Evolutionary conservation across 108 stramenopile genomes (phyloP).

Genomic region (Fistulifera pelliculosa): DNA sequence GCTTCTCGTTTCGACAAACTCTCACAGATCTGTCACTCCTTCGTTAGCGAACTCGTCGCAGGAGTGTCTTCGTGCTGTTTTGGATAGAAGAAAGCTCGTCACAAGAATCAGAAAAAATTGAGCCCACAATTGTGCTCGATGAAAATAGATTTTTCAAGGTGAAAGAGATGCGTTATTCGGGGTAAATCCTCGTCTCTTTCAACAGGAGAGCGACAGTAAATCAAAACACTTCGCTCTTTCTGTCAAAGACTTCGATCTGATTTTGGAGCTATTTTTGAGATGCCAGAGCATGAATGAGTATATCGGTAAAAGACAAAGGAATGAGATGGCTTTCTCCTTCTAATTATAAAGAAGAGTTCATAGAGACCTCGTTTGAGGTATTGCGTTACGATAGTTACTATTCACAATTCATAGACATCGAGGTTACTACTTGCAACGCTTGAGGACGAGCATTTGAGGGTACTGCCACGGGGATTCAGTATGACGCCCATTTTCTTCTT

Average conservation of each 20-base stretch:
- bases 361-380: too few species aligned
- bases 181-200: conserved; percentile 27
- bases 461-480: too few species aligned
- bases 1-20: conserved; percentile 4
- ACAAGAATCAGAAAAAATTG: conserved; percentile 16
- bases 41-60: conserved; percentile 54
- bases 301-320: conserved; percentile 48
- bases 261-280: conserved; percentile 71
- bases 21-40: conserved; percentile 7
- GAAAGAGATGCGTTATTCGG: conserved; percentile 41
- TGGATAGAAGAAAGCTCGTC: conserved; percentile 60
- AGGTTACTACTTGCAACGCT: too few species aligned
- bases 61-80: conserved; percentile 58
- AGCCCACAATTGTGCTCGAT: conserved; percentile 69
- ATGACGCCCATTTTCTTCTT: too few species aligned
- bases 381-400: too few species aligned
- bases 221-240: conserved; percentile 32
- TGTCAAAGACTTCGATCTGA: conserved; percentile 56
- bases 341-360: too few species aligned
- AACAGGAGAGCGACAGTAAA: not conserved
- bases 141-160: conserved; percentile 73
- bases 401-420: too few species aligned
- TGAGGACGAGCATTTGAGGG: too few species aligned
- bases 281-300: conserved; percentile 70
- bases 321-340: conserved; percentile 45